Percentiles rank a stretch among this genome's conserved stretches.
Conservation (phyloP, 2,329 filamentous ascomycete genomes). For the Fusarium illudens region DNA sequence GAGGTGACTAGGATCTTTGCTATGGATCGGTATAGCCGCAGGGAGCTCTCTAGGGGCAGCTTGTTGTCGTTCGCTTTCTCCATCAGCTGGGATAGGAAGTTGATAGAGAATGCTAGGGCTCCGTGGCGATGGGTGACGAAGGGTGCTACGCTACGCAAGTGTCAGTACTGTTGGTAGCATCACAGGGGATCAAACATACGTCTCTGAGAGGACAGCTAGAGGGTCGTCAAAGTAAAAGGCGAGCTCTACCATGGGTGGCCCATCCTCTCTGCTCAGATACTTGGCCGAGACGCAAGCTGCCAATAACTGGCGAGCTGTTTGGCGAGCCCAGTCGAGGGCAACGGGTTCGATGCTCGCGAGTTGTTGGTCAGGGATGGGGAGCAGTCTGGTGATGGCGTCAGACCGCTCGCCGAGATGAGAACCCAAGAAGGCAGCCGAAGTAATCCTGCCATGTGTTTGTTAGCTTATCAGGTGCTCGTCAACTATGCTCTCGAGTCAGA, state of each 20-base stretch:
- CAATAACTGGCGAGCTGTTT: neutral
- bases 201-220: constrained; percentile 4
- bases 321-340: constrained; percentile 21
- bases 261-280: constrained; percentile 6
- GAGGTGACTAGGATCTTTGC: constrained; percentile 4
- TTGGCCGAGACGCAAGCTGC: neutral
- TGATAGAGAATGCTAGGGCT: constrained; percentile 8
- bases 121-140: neutral
- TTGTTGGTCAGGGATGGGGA: neutral
- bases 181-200: neutral
- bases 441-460: constrained; percentile 6
- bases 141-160: constrained; percentile 4
- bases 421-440: constrained; percentile 2
- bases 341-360: neutral
- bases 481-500: neutral
- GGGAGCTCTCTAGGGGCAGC: neutral
- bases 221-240: constrained; percentile 25
- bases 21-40: constrained; percentile 3
- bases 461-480: neutral
- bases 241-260: constrained; percentile 19
- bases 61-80: neutral
- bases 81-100: constrained; percentile 11
- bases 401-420: constrained; percentile 4
- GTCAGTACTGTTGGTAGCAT: neutral
- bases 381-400: constrained; percentile 2